phyloP scores from a whole-genome alignment of 2,329 filamentous ascomycete species.

The Emmonsia crescens region DNA sequence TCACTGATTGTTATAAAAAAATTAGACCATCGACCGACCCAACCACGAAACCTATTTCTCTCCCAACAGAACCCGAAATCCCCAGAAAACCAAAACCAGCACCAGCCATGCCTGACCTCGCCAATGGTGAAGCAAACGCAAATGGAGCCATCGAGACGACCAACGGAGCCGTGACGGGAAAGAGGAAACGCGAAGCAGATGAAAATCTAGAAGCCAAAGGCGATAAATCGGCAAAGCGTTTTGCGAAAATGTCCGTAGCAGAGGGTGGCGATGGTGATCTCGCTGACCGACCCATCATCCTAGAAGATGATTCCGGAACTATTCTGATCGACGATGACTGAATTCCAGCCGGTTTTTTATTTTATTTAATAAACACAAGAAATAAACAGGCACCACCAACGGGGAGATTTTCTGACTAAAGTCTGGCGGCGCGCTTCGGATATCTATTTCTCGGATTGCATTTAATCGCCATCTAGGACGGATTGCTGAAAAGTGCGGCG shows the following conservation, averaged over 20 bases:
- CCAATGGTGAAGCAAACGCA: conserved; percentile 16
- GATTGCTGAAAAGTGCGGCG: too few relatives aligned
- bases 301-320: conserved; percentile 48
- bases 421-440: too few relatives aligned
- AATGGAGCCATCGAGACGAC: conserved; percentile 13
- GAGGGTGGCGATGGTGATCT: conserved; percentile 20
- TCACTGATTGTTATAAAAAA: conserved; percentile 16
- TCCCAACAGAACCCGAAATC: conserved; percentile 35
- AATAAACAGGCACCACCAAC: neutral
- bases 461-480: neutral
- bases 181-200: conserved; percentile 38
- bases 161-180: conserved; percentile 15
- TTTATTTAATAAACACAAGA: neutral
- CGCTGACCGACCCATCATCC: conserved; percentile 24
- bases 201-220: conserved; percentile 23
- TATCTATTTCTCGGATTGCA: neutral
- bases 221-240: conserved; percentile 33
- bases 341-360: neutral
- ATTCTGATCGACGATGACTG: conserved; percentile 51
- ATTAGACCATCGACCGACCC: conserved; percentile 21
- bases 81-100: conserved; percentile 35
- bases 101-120: conserved; percentile 17
- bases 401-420: too few relatives aligned
- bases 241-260: conserved; percentile 25
- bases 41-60: conserved; percentile 31